Conservation (phyloP, 805 yeast species). For the Teunomyces lycoperdinae region DNA sequence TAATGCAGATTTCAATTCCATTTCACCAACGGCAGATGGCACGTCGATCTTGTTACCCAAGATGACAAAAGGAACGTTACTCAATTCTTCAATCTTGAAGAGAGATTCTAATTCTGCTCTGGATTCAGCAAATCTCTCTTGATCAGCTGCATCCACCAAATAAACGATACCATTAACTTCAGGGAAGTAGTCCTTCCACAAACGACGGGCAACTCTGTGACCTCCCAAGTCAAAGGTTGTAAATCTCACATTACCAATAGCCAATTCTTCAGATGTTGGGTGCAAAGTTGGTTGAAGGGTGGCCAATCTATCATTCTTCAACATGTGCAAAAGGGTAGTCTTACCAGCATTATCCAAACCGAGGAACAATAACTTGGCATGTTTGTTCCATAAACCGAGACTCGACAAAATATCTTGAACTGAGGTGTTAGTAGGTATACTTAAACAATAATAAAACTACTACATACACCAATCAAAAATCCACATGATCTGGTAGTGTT, state of each 20-base stretch:
- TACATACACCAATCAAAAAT: conserved; percentile 39
- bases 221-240: conserved; percentile 99
- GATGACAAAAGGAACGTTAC: conserved; percentile 85
- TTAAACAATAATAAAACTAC: neutral
- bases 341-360: conserved; percentile 50
- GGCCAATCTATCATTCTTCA: conserved; percentile 91
- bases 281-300: conserved; percentile 97
- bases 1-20: conserved; percentile 85
- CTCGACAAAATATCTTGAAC: conserved; percentile 47
- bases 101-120: conserved; percentile 92
- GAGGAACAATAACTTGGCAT: conserved; percentile 45
- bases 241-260: conserved; percentile 93
- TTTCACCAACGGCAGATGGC: conserved; percentile 91
- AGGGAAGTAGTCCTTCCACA: conserved; percentile 99
- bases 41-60: conserved; percentile 97
- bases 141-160: conserved; percentile 95
- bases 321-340: conserved; percentile 47
- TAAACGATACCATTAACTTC: conserved; percentile 98
- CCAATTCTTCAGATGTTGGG: conserved; percentile 97
- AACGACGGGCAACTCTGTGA: conserved; percentile 96
- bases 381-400: conserved; percentile 49
- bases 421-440: conserved; percentile 19
- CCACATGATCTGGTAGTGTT: conserved; percentile 24
- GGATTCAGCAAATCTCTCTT: conserved; percentile 92
- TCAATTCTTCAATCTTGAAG: conserved; percentile 87